Evolutionary conservation across 345 rosid genomes (phyloP).

Genomic region (Corymbia maculata): DNA sequence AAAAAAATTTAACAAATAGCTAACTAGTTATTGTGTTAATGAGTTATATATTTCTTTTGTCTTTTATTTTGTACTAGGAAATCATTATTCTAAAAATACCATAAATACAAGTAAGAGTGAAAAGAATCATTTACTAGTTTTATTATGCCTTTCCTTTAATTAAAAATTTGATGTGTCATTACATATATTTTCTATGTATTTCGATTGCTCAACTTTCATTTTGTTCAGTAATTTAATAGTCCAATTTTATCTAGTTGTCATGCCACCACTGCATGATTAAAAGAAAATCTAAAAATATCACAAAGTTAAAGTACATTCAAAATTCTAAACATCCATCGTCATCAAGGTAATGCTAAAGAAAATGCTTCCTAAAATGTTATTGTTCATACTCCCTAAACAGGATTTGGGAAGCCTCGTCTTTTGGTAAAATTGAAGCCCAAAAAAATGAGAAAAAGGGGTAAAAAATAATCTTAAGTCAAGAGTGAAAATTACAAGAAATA

Average conservation of each 20-base stretch:
- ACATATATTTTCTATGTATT: not conserved
- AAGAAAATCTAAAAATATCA: not conserved
- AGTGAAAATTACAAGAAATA: accelerated
- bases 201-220: not conserved
- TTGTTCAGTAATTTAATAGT: accelerated
- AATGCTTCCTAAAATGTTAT: not conserved
- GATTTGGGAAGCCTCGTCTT: not conserved
- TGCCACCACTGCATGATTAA: not conserved
- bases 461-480: not conserved
- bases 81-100: not conserved
- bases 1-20: not conserved
- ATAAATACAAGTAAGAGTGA: not conserved
- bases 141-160: not conserved
- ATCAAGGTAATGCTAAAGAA: not conserved
- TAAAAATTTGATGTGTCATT: not conserved
- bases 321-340: not conserved
- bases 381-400: accelerated
- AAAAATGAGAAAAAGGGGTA: not conserved
- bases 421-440: not conserved
- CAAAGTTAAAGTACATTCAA: not conserved
- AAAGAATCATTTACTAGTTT: not conserved
- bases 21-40: not conserved
- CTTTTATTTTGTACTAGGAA: not conserved
- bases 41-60: not conserved
- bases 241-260: not conserved